These are phyloP conservation scores for Aspergillus persii DNA, from an alignment of 2,329 filamentous ascomycete genomes.

Conservation along the genomic window DNA sequence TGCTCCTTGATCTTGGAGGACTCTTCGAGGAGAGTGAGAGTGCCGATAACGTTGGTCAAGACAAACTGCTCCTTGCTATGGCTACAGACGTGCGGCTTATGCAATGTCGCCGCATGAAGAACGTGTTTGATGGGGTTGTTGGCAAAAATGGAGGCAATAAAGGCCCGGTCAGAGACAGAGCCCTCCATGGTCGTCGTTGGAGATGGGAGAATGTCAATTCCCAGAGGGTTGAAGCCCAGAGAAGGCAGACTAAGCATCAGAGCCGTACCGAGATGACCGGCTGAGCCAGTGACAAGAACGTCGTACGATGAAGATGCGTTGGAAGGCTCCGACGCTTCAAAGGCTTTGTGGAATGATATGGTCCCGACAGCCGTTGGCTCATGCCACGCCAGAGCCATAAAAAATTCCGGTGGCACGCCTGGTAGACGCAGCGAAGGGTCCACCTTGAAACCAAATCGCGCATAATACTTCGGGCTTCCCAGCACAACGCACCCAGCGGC, in stretches of 20 bases:
- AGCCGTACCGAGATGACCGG: slow-evolving; percentile 13
- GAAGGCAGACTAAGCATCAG: slow-evolving; percentile 13
- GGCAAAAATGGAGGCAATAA: neutral
- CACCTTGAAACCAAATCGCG: neutral
- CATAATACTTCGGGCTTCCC: neutral
- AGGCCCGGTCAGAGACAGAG: no score
- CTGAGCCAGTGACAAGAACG: slow-evolving; percentile 13
- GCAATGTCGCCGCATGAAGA: slow-evolving; percentile 8
- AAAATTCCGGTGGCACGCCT: neutral
- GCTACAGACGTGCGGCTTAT: slow-evolving; percentile 10
- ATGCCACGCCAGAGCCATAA: neutral
- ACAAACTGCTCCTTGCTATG: slow-evolving; percentile 5
- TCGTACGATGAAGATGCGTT: slow-evolving; percentile 1
- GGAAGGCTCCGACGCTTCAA: neutral
- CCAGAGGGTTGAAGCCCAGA: slow-evolving; percentile 11
- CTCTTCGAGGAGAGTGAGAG: neutral
- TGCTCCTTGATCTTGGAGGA: neutral
- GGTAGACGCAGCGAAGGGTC: neutral
- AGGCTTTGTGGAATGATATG: no score
- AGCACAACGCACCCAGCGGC: neutral
- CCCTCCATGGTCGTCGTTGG: no score
- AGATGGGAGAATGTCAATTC: slow-evolving; percentile 4
- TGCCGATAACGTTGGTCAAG: slow-evolving; percentile 9
- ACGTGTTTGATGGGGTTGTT: slow-evolving; percentile 8
- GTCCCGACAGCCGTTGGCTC: no score